A percentile compares a stretch with the other conserved stretches of the same genome.
Conservation (phyloP, 2,329 filamentous ascomycete genomes). For the Karstenula rhodostoma region DNA sequence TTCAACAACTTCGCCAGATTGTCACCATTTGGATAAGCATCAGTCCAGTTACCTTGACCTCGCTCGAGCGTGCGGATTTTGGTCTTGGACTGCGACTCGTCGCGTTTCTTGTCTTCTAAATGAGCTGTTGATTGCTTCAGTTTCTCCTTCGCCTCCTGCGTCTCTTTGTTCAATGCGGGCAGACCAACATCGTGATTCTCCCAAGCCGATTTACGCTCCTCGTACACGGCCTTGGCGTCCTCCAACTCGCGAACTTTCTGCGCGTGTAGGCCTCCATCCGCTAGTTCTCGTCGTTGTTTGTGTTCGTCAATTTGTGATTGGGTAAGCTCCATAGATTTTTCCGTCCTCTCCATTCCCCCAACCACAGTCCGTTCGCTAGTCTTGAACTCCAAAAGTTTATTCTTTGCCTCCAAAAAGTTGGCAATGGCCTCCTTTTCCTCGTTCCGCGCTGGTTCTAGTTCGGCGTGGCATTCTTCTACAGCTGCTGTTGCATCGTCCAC, state of each 20-base stretch:
- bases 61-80: slow-evolving; percentile 61
- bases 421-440: slow-evolving; percentile 59
- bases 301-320: slow-evolving; percentile 62
- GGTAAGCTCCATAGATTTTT: slow-evolving; percentile 52
- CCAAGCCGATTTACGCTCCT: slow-evolving; percentile 55
- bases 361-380: slow-evolving; percentile 72
- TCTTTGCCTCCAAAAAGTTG: slow-evolving; percentile 63
- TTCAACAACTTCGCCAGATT: slow-evolving; percentile 68
- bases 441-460: slow-evolving; percentile 56
- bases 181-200: slow-evolving; percentile 52
- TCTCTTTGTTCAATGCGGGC: slow-evolving; percentile 46
- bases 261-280: slow-evolving; percentile 74
- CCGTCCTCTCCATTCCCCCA: slow-evolving; percentile 63
- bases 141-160: slow-evolving; percentile 41
- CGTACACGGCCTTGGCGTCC: slow-evolving; percentile 61
- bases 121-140: slow-evolving; percentile 29
- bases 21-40: slow-evolving; percentile 67
- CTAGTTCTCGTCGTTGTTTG: slow-evolving; percentile 64
- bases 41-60: slow-evolving; percentile 67
- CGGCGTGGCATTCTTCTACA: slow-evolving; percentile 43
- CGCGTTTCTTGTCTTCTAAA: slow-evolving; percentile 49
- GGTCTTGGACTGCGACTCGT: slow-evolving; percentile 62
- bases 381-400: slow-evolving; percentile 60
- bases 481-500: slow-evolving; percentile 47
- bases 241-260: slow-evolving; percentile 68